Evolutionary conservation across 768 basidiomycete genomes (phyloP).

Genomic region (Leccinellum albellum): DNA sequence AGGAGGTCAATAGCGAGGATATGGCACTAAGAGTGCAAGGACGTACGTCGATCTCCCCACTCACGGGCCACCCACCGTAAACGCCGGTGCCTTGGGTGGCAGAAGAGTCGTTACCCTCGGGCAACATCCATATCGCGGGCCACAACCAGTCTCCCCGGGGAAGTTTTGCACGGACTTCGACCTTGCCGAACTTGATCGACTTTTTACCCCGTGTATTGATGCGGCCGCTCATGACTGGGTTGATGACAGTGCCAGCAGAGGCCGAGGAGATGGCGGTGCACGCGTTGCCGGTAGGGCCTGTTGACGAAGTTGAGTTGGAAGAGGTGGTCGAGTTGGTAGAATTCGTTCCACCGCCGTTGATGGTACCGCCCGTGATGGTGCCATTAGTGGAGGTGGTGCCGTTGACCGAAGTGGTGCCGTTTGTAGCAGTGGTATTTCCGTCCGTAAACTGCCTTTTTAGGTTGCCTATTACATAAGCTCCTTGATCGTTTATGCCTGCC

Average conservation of each 20-base stretch:
- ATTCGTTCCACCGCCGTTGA: constrained; percentile 11
- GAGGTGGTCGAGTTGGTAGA: constrained; percentile 9
- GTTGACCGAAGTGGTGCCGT: neutral
- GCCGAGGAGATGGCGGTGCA: constrained; percentile 45
- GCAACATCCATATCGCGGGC: constrained; percentile 34
- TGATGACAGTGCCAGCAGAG: constrained; percentile 36
- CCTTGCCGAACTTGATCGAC: constrained; percentile 51
- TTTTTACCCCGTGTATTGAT: constrained; percentile 48
- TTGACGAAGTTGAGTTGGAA: constrained; percentile 15
- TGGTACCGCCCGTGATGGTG: neutral
- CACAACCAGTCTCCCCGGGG: constrained; percentile 47
- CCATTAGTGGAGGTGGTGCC: constrained; percentile 1
- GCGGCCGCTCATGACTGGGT: constrained; percentile 53
- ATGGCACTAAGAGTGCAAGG: neutral
- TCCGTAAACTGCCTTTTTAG: constrained; percentile 28
- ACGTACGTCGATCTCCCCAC: constrained; percentile 59
- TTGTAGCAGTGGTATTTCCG: constrained; percentile 1
- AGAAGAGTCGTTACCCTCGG: constrained; percentile 22
- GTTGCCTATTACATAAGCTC: constrained; percentile 19
- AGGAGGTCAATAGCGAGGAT: neutral
- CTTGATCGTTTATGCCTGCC: constrained; percentile 15
- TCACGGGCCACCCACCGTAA: constrained; percentile 44
- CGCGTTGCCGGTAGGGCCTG: constrained; percentile 22
- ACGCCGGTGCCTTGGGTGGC: constrained; percentile 18
- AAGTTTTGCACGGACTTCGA: constrained; percentile 59